Evolutionary conservation across 352 stramenopile genomes (phyloP), one percentile per base, ranked within the genome.

Genomic region (Globisporangium mamillatum): DNA sequence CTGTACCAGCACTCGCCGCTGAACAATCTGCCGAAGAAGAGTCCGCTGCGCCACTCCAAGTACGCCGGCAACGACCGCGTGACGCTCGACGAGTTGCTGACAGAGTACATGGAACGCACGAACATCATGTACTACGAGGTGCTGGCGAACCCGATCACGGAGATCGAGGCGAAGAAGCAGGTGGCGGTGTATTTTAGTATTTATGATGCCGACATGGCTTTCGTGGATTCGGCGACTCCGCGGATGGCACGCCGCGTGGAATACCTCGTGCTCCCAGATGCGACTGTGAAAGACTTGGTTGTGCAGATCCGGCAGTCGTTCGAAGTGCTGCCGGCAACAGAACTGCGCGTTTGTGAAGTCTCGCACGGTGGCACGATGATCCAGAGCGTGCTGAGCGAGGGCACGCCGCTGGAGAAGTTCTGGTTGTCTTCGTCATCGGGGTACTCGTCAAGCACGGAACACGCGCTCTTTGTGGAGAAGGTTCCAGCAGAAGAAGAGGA

Each of bases 81-180:
- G 25, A 92, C 81, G 14, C 68, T 94, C 22, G 85, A 94, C 18
- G 82, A 92, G 12, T 71, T 94, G 6, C 71, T 94, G 16, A 88
- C 82, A 0, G 84, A 93, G 50, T 93, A 91, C 57, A 69, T 86
- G 56, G 84, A 94, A 53, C 79, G 83, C 18, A 89, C 86, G 2
- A 88, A 72, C 27, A 71, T 79, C 9, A 67, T 95, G 61, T 89
- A 96, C 64, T 93, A 88, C 60, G 89, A 95, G 69, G 63, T 93
- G 10, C 69, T 95, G 3, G 62, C 73, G 9, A 75, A 92, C 52
- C 81, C 86, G 9, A 94, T 96, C 74, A 92, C 85, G 1, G 86
- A 94, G 65, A 88, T 96, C 56, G 89, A 96, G 68, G 82, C 84
- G 1, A 95, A 94, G 75, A 93, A 92, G 63, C 82, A 93, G 66